Evolutionary conservation across 2,329 filamentous ascomycete genomes (phyloP).

Genomic region (Penicillium sp.): DNA sequence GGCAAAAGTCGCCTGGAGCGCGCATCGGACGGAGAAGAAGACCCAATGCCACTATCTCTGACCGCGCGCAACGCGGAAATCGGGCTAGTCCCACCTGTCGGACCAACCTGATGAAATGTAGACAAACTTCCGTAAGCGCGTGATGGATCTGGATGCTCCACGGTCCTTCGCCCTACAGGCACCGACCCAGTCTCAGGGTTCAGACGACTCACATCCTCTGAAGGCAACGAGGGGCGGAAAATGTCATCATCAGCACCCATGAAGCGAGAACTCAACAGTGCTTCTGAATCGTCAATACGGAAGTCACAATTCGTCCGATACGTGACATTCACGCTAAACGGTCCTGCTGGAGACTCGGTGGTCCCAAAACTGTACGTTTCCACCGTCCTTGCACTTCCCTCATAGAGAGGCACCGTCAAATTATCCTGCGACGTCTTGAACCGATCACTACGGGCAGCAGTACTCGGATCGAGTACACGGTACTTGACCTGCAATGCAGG

Average conservation of each 20-base stretch:
- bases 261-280: conserved; percentile 87
- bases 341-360: conserved; percentile 83
- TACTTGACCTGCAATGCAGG: conserved; percentile 74
- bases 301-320: conserved; percentile 92
- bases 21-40: conserved; percentile 55
- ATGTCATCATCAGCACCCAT: conserved; percentile 88
- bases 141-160: conserved; percentile 63
- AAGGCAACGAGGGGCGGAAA: conserved; percentile 76
- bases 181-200: conserved; percentile 71
- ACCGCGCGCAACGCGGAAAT: conserved; percentile 79
- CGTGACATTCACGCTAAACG: conserved; percentile 77
- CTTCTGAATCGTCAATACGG: conserved; percentile 86
- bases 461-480: conserved; percentile 68
- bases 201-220: conserved; percentile 46
- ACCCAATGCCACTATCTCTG: conserved; percentile 55
- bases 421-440: conserved; percentile 61
- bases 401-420: conserved; percentile 71
- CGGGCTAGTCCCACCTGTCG: conserved; percentile 77
- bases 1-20: conserved; percentile 56
- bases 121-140: conserved; percentile 89
- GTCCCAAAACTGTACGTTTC: conserved; percentile 81
- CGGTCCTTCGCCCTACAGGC: conserved; percentile 61
- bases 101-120: conserved; percentile 80
- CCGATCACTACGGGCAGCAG: conserved; percentile 54
- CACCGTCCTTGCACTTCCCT: conserved; percentile 64